Base-by-base conservation (phyloP, 73 alveolate genomes). In the Paramecium tetraurelia region DNA sequence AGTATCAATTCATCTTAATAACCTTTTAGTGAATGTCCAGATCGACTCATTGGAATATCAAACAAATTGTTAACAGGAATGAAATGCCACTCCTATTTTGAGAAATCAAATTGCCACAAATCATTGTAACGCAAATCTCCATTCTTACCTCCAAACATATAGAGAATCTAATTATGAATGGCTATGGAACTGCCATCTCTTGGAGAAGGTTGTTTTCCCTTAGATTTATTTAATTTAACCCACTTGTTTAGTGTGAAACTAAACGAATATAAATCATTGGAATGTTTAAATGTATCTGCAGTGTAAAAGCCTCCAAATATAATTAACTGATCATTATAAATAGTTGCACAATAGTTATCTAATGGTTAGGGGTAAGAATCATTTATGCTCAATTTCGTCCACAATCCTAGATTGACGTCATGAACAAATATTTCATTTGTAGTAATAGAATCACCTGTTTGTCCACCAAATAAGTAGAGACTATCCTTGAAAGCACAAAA, bases 21-120 rank as follows among this genome's bases (percentile, higher is more conserved):
- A 0, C 58, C 48, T 9, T 86, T 90, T 31, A 92, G 43, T 3
- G 97, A 48, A 88, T 94, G 97, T 20, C 99, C 99, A 71, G 93
- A 90, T 86, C 99, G 95, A 16, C 90, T 93, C 58, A 76, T 58
- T 12, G 97, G 97, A 36, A 46, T 27, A 22, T 21, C 53, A 10
- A 29, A 71, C 5, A 53, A 0, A 20, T 27, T 40, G 29, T 95
- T 40, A 8, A 83, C 43, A 95, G 58, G 68, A 75, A 75, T 12
- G 38, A 75, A 35, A 24, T 36, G 36, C 87, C 96, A 95, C 16
- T 20, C 18, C 22, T 92, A 53, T 20, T 85, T 38, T 11, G 84
- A 70, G 7, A 69, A 24, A 59, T 92, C 90, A 71, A 85, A 94
- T 76, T 36, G 36, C 98, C 98, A 95, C 12, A 95, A 33, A 72